Base-by-base conservation (phyloP, 345 rosid genomes). In the Rubroshorea leprosula region DNA sequence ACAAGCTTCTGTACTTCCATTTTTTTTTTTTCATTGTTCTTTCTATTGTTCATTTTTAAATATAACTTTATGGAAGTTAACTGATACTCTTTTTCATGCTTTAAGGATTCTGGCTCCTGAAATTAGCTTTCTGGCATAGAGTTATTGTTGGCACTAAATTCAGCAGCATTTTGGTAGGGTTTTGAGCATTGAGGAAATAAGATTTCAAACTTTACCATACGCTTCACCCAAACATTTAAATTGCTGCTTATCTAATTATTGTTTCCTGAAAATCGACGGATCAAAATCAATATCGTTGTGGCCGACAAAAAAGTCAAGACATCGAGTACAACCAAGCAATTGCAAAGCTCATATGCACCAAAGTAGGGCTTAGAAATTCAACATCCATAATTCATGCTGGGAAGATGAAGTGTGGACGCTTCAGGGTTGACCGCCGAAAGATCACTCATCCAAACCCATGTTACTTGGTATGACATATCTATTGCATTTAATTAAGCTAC, bases 401-500 rank as follows among this genome's bases (percentile, higher is more conserved):
- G 38, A 23, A 0, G 50, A 43, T n/a, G 31, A 6, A 1, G 22
- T 6, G 13, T 44, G 21, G 23, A 57, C 7, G 26, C 23, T 13
- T 38, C 45, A 54, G 54, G 17, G 12, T 21, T 54, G 6, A 46
- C 47, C 14, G 35, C 24, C 21, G 22, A 31, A 31, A 55, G n/a
- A 16, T n/a, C 29, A 44, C n/a, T 45, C 31, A 5, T 19, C 19
- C 19, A 56, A 48, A 14, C 39, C 62, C 67, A 47, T 47, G 73
- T 54, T 63, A 39, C 52, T 17, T 20, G 13, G 23, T 52, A 20
- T 46, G 61, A 56, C 50, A 18, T 49, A 50, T 24, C 55, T 20
- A 43, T 49, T 31, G n/a, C 64, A 69, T 63, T 69, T 20, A 69
- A 47, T 52, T 5, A 11, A 22, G 18, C 51, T 4, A 63, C 55